A percentile compares a stretch with the other conserved stretches of the same genome.
These are phyloP conservation scores for Uronychia setigera DNA, from an alignment of 73 alveolate genomes.

Conservation along the genomic window DNA sequence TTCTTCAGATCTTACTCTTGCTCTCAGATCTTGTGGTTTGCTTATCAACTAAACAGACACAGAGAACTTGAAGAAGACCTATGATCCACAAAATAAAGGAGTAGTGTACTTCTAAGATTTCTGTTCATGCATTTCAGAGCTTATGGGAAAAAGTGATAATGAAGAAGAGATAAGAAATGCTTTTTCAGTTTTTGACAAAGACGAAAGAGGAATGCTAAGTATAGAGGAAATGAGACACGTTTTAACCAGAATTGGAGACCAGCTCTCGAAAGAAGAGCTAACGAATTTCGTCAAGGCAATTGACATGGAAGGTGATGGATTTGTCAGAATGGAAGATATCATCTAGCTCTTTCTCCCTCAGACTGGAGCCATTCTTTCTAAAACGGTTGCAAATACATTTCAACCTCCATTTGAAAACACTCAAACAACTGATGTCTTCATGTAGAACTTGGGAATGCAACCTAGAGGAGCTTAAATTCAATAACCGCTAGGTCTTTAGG, in stretches of 20 bases:
- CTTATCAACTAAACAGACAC: conserved; percentile 45
- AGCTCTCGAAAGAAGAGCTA: conserved; percentile 35
- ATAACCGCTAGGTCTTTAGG: no score
- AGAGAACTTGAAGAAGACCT: conserved; percentile 36
- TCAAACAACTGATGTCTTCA: no score
- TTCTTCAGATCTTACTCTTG: conserved; percentile 45
- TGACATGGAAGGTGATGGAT: conserved; percentile 51
- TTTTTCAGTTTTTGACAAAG: conserved; percentile 65
- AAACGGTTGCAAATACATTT: conserved; percentile 39
- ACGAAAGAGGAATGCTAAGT: conserved; percentile 54
- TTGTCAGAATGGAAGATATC: conserved; percentile 36
- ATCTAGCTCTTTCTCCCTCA: conserved; percentile 42
- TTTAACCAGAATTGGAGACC: conserved; percentile 66
- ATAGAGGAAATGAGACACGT: conserved; percentile 58
- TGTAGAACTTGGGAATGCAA: no score
- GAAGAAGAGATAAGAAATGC: conserved; percentile 51
- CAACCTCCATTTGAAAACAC: no score
- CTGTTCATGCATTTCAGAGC: conserved; percentile 61
- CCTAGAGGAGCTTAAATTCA: no score
- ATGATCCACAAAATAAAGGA: conserved; percentile 57
- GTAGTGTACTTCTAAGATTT: conserved; percentile 50
- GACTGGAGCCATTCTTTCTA: conserved; percentile 38
- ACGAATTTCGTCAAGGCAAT: conserved; percentile 38
- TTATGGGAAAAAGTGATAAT: conserved; percentile 42
- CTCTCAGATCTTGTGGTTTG: conserved; percentile 64